Conservation (phyloP, 1,284 basidiomycete species). For the Pascua sp. region DNA sequence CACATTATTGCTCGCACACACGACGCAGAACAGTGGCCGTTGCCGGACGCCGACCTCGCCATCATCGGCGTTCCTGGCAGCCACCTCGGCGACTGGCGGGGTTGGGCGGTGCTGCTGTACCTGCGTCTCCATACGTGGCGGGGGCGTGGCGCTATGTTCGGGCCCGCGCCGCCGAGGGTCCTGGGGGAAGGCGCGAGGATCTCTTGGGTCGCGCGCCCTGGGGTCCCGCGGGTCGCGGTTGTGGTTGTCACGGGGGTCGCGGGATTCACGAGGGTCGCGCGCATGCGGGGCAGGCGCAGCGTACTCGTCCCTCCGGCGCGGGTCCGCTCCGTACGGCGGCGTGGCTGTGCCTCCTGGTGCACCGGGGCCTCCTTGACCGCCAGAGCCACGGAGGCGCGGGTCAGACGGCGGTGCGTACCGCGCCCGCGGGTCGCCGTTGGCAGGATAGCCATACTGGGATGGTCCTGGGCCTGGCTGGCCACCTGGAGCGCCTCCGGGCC, state of each 20-base stretch:
- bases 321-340: slow-evolving; percentile 8
- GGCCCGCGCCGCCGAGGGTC: not conserved
- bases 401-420: not conserved
- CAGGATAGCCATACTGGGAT: not conserved
- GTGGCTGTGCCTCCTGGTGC: slow-evolving; percentile 1
- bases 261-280: slow-evolving; percentile 1
- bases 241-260: not conserved
- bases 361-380: not conserved
- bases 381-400: not conserved
- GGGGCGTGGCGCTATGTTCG: slow-evolving; percentile 5
- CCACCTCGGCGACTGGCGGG: not conserved
- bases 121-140: not conserved
- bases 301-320: slow-evolving; percentile 1
- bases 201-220: slow-evolving; percentile 1
- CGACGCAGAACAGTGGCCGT: slow-evolving; percentile 87
- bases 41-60: slow-evolving; percentile 20
- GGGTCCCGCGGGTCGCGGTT: slow-evolving; percentile 3
- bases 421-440: not conserved
- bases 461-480: not conserved
- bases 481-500: not conserved
- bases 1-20: slow-evolving; percentile 96
- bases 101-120: not conserved
- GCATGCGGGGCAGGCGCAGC: too few relatives aligned
- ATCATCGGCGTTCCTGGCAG: slow-evolving; percentile 3
- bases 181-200: not conserved